Base-by-base conservation (phyloP, 192 early-diverging fungal genomes). In the Coemansia guatemalensis region DNA sequence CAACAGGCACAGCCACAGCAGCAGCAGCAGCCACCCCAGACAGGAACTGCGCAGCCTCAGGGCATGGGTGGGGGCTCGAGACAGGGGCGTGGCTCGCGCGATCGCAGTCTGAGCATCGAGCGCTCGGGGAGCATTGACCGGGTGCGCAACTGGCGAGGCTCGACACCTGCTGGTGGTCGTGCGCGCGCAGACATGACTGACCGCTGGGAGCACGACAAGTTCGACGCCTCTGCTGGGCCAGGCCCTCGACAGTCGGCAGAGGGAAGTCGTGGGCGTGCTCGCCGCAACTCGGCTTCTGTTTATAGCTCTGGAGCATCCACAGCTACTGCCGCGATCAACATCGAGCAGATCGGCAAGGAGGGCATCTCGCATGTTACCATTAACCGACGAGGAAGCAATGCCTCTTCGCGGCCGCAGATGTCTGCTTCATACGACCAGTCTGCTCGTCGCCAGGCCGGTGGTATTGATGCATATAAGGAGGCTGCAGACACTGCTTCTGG, bases 161-260 rank as follows among this genome's bases (percentile, higher is more conserved):
- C 44, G 3, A 21, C 56, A 4, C 20, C 60, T 6, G 12, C 61
- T 0, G 21, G 27, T 0, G 35, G 48, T 22, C 56, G 61, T 7
- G 35, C 62, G 29, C 67, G 77, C 14, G 77, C 77, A 1, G 68
- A 80, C 50, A 56, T 35, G 27, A 53, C 50, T 0, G 71, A 74
- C 44, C 64, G 68, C 61, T 80, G 77, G 77, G 77, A 73, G 57
- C 77, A 80, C 49, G 77, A 80, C 58, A 73, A 63, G 30, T 80
- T 58, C 32, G 71, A 73, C 21, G 51, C 32, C 44, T 8, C 35
- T 4, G 11, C 60, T 5, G 48, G 47, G 17, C 48, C 44, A n/a
- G 39, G 39, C 14, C 26, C 49, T 5, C 4, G 55, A 27, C 17
- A 41, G 30, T 11, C 51, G 8, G 48, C 32, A 7, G 33, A 29